Evolutionary conservation across 352 stramenopile species (phyloP), one percentile per base, ranked within the genome.

Genomic region (Blastocystis sp.): DNA sequence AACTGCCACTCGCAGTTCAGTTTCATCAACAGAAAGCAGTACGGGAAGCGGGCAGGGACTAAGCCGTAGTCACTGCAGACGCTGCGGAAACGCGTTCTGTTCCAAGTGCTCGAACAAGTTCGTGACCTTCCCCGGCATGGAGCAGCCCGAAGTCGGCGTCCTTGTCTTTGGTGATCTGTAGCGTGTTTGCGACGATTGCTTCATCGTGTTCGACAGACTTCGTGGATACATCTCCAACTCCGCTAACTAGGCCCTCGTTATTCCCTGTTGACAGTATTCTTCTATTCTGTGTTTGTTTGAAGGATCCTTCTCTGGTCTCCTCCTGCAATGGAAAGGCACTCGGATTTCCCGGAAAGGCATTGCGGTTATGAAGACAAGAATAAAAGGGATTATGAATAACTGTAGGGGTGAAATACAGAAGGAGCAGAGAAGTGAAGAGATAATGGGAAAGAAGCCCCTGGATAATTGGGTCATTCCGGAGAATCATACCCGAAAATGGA

Each of bases 161-260:
- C n/a, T n/a, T 1, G 34, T 11, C 1, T 19, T 17, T 65, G 0
- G 48, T 81, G 43, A 81, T 21, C 52, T 64, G 43, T 81, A 81
- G 71, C 71, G 71, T 65, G 71, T 81, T 3, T 81, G 71, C 41
- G 71, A 81, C 40, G 71, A 81, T 4, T 81, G 71, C 48, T 81
- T 81, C 40, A 67, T 64, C 48, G 41, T 81, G 43, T 81, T 81
- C 28, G 71, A 81, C 43, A 43, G 71, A 45, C 52, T 81, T 0
- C 9, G 5, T 40, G 45, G 41, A 67, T 64, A 52, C 11, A 59
- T 81, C n/a, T 21, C 48, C 48, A 17, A 7, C 14, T 7, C 48
- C 5, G 5, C 48, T 14, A 56, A 56, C 48, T 14, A 56, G 14
- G 5, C 5, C 5, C 14, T 14, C 48, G 5, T 14, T 14, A 56